phyloP scores from a whole-genome alignment of 2,329 filamentous ascomycete genomes.

The Hymenoscyphus salicellus region DNA sequence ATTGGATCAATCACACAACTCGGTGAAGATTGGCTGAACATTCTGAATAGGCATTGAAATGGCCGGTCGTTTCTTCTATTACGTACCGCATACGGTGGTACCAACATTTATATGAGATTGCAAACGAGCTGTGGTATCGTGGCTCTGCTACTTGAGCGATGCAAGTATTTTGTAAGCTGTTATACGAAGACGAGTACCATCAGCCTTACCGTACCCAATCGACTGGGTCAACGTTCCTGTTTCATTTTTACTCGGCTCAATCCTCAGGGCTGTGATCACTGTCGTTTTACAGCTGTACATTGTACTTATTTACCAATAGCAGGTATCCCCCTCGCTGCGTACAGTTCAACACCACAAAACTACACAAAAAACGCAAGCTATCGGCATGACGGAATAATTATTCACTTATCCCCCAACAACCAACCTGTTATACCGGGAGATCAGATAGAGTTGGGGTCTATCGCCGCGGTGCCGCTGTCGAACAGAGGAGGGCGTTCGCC shows the following conservation, averaged over 20 bases:
- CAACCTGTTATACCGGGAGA: background rate
- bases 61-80: too few relatives aligned
- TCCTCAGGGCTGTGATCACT: background rate
- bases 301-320: background rate
- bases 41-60: too few relatives aligned
- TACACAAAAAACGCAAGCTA: too few relatives aligned
- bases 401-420: background rate
- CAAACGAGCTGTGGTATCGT: background rate
- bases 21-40: background rate
- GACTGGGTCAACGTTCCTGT: background rate
- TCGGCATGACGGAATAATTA: background rate
- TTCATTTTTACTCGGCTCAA: background rate
- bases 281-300: background rate
- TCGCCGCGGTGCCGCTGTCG: background rate
- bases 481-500: conserved; percentile 4
- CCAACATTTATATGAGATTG: too few relatives aligned
- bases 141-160: background rate
- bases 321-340: background rate
- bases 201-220: background rate
- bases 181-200: background rate
- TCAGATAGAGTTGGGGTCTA: conserved; percentile 1
- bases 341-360: too few relatives aligned
- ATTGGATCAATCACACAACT: background rate
- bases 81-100: too few relatives aligned
- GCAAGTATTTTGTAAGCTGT: background rate